Percentiles rank a stretch among this genome's conserved stretches.
phyloP scores from a whole-genome alignment of 2,329 filamentous ascomycete species.

The Rutstroemia sydowiana region DNA sequence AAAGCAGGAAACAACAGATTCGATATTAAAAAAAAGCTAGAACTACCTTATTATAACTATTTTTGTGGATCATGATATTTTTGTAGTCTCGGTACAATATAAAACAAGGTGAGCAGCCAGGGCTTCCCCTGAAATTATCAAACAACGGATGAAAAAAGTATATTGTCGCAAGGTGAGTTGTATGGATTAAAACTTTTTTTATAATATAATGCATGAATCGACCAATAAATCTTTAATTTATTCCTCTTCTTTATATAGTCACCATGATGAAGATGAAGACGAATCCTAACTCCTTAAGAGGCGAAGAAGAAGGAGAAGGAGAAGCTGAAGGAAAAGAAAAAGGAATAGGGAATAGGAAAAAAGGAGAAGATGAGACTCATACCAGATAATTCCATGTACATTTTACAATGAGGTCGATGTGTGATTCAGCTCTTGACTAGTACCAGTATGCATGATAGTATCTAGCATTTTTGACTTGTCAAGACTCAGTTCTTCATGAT shows the following conservation, averaged over 20 bases:
- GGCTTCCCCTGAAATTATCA: constrained; percentile 9
- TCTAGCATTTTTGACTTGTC: not conserved
- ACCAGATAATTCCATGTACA: no score
- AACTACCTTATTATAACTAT: no score
- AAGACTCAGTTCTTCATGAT: not conserved
- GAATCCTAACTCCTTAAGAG: not conserved
- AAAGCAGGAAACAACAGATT: not conserved
- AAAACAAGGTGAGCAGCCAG: constrained; percentile 7
- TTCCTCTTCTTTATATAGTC: not conserved
- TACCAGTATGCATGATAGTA: no score
- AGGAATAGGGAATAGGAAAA: not conserved
- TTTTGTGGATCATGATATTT: no score
- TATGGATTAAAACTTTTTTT: constrained; percentile 1
- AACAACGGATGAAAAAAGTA: constrained; percentile 4
- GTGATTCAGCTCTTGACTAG: not conserved
- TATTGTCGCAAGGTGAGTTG: not conserved
- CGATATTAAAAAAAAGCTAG: not conserved
- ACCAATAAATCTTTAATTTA: not conserved
- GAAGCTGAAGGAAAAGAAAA: not conserved
- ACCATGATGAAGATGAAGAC: not conserved
- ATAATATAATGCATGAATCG: not conserved
- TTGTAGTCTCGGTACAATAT: not conserved
- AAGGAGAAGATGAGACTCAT: not conserved
- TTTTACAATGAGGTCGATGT: not conserved
- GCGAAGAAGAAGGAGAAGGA: not conserved